Percentiles rank a stretch among this genome's conserved stretches.
phyloP scores from a whole-genome alignment of 2,329 filamentous ascomycete species.

The Fusarium buharicum region DNA sequence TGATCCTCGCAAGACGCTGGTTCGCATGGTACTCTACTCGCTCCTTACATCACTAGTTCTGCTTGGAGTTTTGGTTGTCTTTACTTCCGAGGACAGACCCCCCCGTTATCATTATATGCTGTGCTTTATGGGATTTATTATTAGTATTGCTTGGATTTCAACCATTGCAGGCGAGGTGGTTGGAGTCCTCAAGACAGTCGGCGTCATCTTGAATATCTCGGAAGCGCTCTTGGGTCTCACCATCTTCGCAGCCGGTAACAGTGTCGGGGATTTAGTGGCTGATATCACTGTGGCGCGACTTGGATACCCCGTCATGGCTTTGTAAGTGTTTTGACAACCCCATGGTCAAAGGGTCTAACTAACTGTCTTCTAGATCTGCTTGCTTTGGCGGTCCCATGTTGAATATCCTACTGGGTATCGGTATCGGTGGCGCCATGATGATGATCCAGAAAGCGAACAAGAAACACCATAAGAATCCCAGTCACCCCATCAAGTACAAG shows the following conservation, averaged over 20 bases:
- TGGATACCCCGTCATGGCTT: constrained; percentile 95
- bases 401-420: constrained; percentile 94
- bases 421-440: constrained; percentile 90
- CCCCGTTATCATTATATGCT: constrained; percentile 81
- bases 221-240: constrained; percentile 95
- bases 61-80: constrained; percentile 72
- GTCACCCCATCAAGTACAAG: constrained; percentile 71
- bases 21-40: constrained; percentile 69
- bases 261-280: constrained; percentile 90
- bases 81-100: constrained; percentile 73
- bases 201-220: constrained; percentile 90
- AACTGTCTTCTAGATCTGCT: constrained; percentile 68
- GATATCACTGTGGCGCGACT: constrained; percentile 93
- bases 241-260: constrained; percentile 96
- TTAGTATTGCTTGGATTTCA: constrained; percentile 95
- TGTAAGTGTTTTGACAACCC: constrained; percentile 58
- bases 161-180: constrained; percentile 97
- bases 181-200: constrained; percentile 90
- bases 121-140: constrained; percentile 89
- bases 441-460: constrained; percentile 76
- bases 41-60: constrained; percentile 75
- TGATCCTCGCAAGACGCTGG: constrained; percentile 61
- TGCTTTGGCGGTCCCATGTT: constrained; percentile 99
- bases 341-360: constrained; percentile 4
- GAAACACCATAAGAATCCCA: constrained; percentile 73